Conservation (phyloP, 139 green algal species). For the Trebouxia sp. region DNA sequence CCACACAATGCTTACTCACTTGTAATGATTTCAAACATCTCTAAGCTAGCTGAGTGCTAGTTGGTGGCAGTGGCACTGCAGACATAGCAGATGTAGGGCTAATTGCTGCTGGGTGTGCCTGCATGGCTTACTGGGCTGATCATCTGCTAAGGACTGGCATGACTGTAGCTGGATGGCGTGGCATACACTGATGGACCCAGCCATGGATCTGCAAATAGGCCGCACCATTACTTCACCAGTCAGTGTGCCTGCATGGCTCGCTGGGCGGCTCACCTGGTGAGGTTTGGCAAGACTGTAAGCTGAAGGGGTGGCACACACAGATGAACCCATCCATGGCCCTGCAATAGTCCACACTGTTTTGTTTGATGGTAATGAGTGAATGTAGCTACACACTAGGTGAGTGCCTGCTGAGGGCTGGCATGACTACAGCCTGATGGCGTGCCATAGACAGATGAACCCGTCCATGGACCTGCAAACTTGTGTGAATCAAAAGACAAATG, state of each 20-base stretch:
- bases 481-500: too few species aligned
- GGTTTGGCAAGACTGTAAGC: background rate
- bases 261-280: too few species aligned
- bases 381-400: too few species aligned
- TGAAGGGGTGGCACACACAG: background rate
- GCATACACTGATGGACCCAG: background rate
- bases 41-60: too few species aligned
- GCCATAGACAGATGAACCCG: background rate
- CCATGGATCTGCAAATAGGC: background rate
- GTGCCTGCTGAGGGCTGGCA: background rate
- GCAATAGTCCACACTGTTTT: background rate
- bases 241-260: too few species aligned
- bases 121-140: too few species aligned
- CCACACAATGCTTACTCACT: background rate
- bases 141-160: background rate
- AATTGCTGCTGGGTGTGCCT: too few species aligned
- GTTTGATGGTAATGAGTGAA: background rate
- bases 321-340: background rate
- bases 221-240: background rate
- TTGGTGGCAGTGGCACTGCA: slow-evolving; percentile 8
- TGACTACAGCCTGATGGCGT: background rate
- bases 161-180: background rate
- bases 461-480: background rate
- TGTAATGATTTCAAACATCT: too few species aligned
- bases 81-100: slow-evolving; percentile 20